phyloP scores from a whole-genome alignment of 2,329 filamentous ascomycete genomes.

The Shiraia bambusicola region DNA sequence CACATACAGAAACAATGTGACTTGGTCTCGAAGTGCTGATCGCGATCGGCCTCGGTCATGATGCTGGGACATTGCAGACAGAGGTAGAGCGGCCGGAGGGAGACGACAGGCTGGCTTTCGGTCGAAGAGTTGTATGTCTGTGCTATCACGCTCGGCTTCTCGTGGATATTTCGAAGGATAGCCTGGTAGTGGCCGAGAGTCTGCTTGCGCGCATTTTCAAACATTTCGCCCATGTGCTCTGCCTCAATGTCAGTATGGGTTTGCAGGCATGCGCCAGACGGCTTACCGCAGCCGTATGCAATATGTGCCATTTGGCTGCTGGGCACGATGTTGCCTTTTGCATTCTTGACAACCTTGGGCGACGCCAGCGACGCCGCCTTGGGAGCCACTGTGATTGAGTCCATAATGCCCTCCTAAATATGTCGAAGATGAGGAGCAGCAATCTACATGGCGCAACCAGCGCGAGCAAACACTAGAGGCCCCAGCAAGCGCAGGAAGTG shows the following conservation, averaged over 20 bases:
- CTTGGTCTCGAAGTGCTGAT: slow-evolving; percentile 68
- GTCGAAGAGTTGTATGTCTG: slow-evolving; percentile 60
- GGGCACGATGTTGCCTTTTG: slow-evolving; percentile 43
- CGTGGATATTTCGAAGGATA: slow-evolving; percentile 69
- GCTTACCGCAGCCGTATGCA: slow-evolving; percentile 47
- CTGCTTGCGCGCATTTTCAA: slow-evolving; percentile 67
- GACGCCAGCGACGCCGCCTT: slow-evolving; percentile 45
- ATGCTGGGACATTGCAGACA: slow-evolving; percentile 69
- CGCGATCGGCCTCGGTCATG: slow-evolving; percentile 64
- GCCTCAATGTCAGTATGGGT: slow-evolving; percentile 21
- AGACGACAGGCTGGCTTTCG: slow-evolving; percentile 60
- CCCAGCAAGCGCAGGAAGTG: slow-evolving; percentile 3
- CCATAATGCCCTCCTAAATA: slow-evolving; percentile 33
- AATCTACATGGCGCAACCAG: slow-evolving; percentile 24
- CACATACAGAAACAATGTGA: slow-evolving; percentile 70
- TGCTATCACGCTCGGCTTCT: slow-evolving; percentile 63
- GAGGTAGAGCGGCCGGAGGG: slow-evolving; percentile 54
- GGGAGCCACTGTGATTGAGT: slow-evolving; percentile 44
- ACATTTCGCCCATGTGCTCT: slow-evolving; percentile 73
- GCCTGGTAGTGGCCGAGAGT: slow-evolving; percentile 72
- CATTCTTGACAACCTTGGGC: slow-evolving; percentile 48
- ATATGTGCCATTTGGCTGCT: slow-evolving; percentile 45
- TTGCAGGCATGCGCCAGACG: not conserved
- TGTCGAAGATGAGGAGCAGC: not conserved
- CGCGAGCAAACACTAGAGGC: slow-evolving; percentile 9